These are phyloP conservation scores for Acacia melanoxylon DNA, from an alignment of 306 rosid genomes.

Conservation along the genomic window DNA sequence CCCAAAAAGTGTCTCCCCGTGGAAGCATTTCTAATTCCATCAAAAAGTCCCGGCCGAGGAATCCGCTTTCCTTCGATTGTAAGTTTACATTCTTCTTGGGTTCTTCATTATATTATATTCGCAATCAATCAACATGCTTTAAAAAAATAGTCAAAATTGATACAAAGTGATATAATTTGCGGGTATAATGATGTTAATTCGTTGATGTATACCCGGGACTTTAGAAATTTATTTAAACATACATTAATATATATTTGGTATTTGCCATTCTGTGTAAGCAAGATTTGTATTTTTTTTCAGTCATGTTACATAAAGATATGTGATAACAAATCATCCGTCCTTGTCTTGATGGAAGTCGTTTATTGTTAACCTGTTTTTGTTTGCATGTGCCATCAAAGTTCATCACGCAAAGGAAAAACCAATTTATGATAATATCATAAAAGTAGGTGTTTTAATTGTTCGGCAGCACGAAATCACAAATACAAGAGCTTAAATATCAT, in stretches of 20 bases:
- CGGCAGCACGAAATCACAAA: not conserved
- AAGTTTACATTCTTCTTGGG: slow-evolving; percentile 1
- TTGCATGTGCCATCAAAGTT: not conserved
- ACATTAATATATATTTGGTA: not conserved
- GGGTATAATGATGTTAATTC: not conserved
- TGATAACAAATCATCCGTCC: not conserved
- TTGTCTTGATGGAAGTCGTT: not conserved
- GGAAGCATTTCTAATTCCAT: not conserved
- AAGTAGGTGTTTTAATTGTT: not conserved
- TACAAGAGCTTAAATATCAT: not conserved
- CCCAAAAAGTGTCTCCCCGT: not conserved
- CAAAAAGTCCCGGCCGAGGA: not conserved
- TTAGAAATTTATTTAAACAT: not conserved
- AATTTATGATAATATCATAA: not conserved
- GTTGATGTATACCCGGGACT: not conserved
- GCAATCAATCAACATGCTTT: too few species aligned
- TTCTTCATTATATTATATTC: not conserved
- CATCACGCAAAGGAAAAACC: not conserved
- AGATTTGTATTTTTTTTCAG: not conserved
- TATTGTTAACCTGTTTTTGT: not conserved
- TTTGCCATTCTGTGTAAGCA: not conserved
- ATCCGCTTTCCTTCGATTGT: slow-evolving; percentile 36
- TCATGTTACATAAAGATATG: not conserved
- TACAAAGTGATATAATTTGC: too few species aligned
- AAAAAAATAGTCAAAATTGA: too few species aligned